Base-by-base conservation (phyloP, 805 yeast genomes). In the Cyberlindnera maclurae region DNA sequence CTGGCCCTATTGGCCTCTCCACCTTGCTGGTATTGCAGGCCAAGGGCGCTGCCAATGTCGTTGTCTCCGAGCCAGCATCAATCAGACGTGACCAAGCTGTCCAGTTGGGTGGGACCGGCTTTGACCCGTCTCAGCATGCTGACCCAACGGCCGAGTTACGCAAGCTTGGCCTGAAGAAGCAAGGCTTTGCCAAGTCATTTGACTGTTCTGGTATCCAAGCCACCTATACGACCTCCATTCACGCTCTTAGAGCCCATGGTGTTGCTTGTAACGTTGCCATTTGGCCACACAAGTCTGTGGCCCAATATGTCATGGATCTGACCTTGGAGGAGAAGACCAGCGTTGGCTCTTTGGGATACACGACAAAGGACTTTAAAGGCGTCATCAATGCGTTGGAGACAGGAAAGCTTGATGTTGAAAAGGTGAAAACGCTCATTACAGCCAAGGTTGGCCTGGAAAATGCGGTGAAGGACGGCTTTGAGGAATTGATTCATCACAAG, bases 1-100 rank as follows among this genome's bases (percentile, higher is more conserved):
- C 77, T 20, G 83, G 83, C 4, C 79, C 82, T 16, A 76, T 77
- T 52, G 82, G 83, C 5, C 57, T 78, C 17, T 73, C 81, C 16
- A 67, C 79, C 4, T 61, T 75, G n/a, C 57, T 77, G 33, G 79
- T 75, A 9, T 52, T 71, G 38, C 66, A 70, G 44, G 79, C 77
- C 4, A 69, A 70, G 43, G 59, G 58, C 16, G 71, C 70, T 3
- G 60, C 67, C n/a, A 58, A 55, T 29, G 66, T 77, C 54, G 78
- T 78, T n/a, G 75, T 76, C 34, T 64, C 74, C 15, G 83, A 75
- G 49, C 83, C 82, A 16, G 79, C 80, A 5, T 56, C 61, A 17
- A 65, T 74, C n/a, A 74, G 85, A 58, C 71, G 82, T 54, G 71
- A 75, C 39, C 72, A 75, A 30, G 80, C 84, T 4, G 68, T 64